A percentile compares a stretch with the other conserved stretches of the same genome.
These are phyloP conservation scores for Trichoderma pleuroti DNA, from an alignment of 2,329 filamentous ascomycete species.

Conservation along the genomic window DNA sequence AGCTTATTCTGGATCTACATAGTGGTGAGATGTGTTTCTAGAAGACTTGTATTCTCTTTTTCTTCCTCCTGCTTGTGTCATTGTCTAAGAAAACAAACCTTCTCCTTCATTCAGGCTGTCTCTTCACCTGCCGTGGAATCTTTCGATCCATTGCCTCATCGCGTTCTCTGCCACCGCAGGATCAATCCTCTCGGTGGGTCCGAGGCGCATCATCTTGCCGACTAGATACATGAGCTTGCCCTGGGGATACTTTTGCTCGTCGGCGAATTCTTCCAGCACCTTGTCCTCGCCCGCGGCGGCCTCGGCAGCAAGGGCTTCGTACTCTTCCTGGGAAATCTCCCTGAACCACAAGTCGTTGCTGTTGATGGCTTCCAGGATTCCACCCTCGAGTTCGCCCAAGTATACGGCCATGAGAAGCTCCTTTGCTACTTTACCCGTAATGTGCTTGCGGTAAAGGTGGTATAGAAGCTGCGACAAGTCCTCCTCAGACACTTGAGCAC, in stretches of 20 bases:
- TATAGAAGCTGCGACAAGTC: constrained; percentile 51
- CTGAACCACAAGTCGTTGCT: constrained; percentile 52
- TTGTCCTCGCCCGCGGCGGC: constrained; percentile 46
- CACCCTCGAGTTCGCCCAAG: constrained; percentile 42
- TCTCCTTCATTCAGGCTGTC: neutral
- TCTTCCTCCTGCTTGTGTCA: neutral
- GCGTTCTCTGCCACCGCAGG: constrained; percentile 48
- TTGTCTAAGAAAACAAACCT: neutral
- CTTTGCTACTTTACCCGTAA: constrained; percentile 56
- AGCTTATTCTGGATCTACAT: neutral
- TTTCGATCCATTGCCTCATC: constrained; percentile 37
- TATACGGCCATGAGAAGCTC: constrained; percentile 54
- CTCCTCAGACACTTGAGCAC: constrained; percentile 42
- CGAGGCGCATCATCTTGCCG: constrained; percentile 55
- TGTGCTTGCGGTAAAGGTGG: constrained; percentile 46
- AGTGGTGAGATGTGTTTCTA: neutral
- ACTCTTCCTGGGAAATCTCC: constrained; percentile 48
- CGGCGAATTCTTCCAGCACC: constrained; percentile 44
- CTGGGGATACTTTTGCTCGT: constrained; percentile 46
- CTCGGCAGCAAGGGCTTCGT: constrained; percentile 43
- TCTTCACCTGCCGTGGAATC: neutral
- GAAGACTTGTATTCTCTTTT: neutral
- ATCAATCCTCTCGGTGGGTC: constrained; percentile 53
- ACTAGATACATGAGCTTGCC: constrained; percentile 61
- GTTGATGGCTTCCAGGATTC: constrained; percentile 45